These are phyloP conservation scores for Coniferiporia sulphurascens DNA, from an alignment of 1,284 basidiomycete genomes.

Conservation along the genomic window DNA sequence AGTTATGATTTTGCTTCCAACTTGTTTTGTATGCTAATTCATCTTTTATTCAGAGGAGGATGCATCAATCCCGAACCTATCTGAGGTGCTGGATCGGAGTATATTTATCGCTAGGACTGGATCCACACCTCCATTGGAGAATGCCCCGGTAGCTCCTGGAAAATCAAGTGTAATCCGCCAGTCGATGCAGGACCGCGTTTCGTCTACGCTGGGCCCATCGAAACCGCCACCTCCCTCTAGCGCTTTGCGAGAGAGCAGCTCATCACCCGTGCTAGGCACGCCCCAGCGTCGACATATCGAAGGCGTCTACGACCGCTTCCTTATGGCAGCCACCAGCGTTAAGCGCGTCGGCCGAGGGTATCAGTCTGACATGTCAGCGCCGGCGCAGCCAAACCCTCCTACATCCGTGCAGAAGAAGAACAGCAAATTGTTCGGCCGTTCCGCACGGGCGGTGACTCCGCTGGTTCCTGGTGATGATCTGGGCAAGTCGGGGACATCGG, in stretches of 20 bases:
- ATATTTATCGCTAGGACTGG: slow-evolving; percentile 52
- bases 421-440: slow-evolving; percentile 42
- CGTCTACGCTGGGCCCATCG: slow-evolving; percentile 4
- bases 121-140: slow-evolving; percentile 24
- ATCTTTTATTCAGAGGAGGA: slow-evolving; percentile 5
- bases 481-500: slow-evolving; percentile 37
- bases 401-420: slow-evolving; percentile 31
- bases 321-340: slow-evolving; percentile 72
- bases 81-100: slow-evolving; percentile 58
- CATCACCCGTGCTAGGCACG: slow-evolving; percentile 34
- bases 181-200: background rate
- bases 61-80: slow-evolving; percentile 48
- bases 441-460: slow-evolving; percentile 53
- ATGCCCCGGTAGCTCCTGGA: slow-evolving; percentile 29
- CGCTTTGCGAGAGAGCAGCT: slow-evolving; percentile 27
- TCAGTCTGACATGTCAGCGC: slow-evolving; percentile 47
- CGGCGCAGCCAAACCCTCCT: slow-evolving; percentile 10
- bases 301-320: slow-evolving; percentile 69
- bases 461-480: slow-evolving; percentile 61
- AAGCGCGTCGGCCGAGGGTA: slow-evolving; percentile 72
- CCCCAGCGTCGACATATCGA: slow-evolving; percentile 56
- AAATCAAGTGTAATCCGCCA: slow-evolving; percentile 19
- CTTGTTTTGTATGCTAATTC: slow-evolving; percentile 1
- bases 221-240: slow-evolving; percentile 19
- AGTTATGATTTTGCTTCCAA: slow-evolving; percentile 13